A percentile compares a stretch with the other conserved stretches of the same genome.
These are phyloP conservation scores for Coemansia sp. DNA, from an alignment of 192 early-diverging fungal species.

Conservation along the genomic window DNA sequence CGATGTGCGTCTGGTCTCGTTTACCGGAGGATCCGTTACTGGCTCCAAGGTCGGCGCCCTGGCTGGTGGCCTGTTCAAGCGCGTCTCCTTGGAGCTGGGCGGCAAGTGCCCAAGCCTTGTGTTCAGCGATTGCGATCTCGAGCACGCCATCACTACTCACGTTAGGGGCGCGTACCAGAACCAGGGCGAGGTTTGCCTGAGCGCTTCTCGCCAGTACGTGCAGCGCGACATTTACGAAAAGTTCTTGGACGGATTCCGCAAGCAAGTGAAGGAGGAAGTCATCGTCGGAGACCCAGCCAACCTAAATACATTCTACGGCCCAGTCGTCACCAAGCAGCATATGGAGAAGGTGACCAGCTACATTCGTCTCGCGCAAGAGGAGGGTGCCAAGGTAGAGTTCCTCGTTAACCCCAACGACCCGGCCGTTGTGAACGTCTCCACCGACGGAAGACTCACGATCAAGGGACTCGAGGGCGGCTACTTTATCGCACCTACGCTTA, in stretches of 20 bases:
- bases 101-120: slow-evolving; percentile 83
- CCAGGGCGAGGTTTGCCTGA: slow-evolving; percentile 82
- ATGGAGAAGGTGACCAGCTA: slow-evolving; percentile 70
- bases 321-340: slow-evolving; percentile 70
- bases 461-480: slow-evolving; percentile 64
- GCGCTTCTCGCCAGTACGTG: slow-evolving; percentile 77
- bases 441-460: slow-evolving; percentile 36
- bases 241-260: slow-evolving; percentile 63
- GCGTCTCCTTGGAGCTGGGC: slow-evolving; percentile 77
- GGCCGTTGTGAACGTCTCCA: slow-evolving; percentile 34
- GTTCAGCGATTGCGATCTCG: slow-evolving; percentile 75
- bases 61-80: slow-evolving; percentile 70
- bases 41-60: slow-evolving; percentile 62
- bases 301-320: slow-evolving; percentile 63
- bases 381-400: slow-evolving; percentile 62
- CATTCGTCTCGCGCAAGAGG: slow-evolving; percentile 60
- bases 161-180: slow-evolving; percentile 66
- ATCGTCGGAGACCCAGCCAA: slow-evolving; percentile 71
- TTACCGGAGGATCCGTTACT: slow-evolving; percentile 74
- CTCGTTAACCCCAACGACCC: slow-evolving; percentile 27
- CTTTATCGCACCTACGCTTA: slow-evolving; percentile 79
- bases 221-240: slow-evolving; percentile 63
- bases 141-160: slow-evolving; percentile 67
- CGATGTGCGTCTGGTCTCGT: slow-evolving; percentile 68
- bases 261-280: slow-evolving; percentile 46